Percentiles rank a stretch among this genome's conserved stretches.
Evolutionary conservation across 768 basidiomycete genomes (phyloP).

Genomic region (Suillus luteus): DNA sequence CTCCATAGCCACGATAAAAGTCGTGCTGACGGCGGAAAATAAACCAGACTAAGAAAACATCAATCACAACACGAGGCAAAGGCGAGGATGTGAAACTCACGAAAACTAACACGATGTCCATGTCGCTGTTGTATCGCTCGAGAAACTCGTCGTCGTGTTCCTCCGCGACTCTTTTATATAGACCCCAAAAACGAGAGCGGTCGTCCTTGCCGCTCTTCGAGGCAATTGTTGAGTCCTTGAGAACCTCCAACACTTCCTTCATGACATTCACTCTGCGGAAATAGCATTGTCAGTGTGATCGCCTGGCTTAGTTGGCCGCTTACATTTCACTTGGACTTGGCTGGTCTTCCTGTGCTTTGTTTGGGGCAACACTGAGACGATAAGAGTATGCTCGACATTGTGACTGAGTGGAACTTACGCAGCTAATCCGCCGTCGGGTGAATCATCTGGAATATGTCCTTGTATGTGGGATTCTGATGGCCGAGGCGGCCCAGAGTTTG

Average conservation of each 20-base stretch:
- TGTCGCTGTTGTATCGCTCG: slow-evolving; percentile 18
- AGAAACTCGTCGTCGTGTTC: slow-evolving; percentile 22
- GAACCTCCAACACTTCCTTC: not conserved
- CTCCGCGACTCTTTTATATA: slow-evolving; percentile 17
- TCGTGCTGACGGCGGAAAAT: slow-evolving; percentile 16
- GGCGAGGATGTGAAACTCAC: slow-evolving; percentile 12
- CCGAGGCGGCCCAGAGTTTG: not conserved
- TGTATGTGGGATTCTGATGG: not conserved
- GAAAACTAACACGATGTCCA: slow-evolving; percentile 26
- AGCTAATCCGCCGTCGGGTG: not conserved
- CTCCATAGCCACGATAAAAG: slow-evolving; percentile 17
- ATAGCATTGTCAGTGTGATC: not conserved
- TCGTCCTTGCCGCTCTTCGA: not conserved
- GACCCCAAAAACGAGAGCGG: slow-evolving; percentile 15
- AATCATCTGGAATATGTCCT: not conserved
- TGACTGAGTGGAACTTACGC: not conserved
- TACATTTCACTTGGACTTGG: not conserved
- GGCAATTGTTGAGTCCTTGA: not conserved
- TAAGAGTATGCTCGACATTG: not conserved
- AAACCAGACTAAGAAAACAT: slow-evolving; percentile 12
- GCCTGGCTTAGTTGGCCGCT: not conserved
- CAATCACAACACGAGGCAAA: not conserved
- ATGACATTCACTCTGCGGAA: not conserved
- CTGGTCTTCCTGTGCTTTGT: not conserved
- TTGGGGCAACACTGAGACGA: not conserved